Evolutionary conservation across 2,329 filamentous ascomycete species (phyloP).

Genomic region (Pseudogymnoascus sp.): DNA sequence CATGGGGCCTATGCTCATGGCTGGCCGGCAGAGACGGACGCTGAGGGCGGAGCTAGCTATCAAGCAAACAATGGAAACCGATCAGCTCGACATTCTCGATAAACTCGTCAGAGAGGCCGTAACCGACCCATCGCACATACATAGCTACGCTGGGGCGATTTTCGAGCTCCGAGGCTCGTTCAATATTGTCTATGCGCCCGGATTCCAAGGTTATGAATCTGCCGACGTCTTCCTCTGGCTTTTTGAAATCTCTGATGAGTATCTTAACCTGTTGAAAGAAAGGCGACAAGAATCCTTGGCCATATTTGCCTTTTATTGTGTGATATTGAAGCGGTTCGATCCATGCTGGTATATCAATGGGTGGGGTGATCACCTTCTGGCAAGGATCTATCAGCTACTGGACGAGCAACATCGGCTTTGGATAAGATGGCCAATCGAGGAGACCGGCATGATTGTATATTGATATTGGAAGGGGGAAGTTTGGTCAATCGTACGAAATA

Average conservation of each 20-base stretch:
- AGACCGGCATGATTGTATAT: conserved; percentile 20
- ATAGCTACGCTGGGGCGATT: conserved; percentile 28
- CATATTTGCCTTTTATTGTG: conserved; percentile 32
- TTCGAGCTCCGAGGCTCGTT: conserved; percentile 31
- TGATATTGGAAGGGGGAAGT: neutral
- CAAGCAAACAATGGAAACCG: conserved; percentile 11
- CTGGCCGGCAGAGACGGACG: conserved; percentile 19
- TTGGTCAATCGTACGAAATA: conserved; percentile 13
- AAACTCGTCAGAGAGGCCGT: conserved; percentile 18
- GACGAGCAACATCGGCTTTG: conserved; percentile 33
- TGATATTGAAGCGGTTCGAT: conserved; percentile 30
- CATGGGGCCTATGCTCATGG: conserved; percentile 26
- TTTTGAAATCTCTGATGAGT: conserved; percentile 31
- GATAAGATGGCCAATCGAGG: conserved; percentile 30
- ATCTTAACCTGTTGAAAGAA: conserved; percentile 30
- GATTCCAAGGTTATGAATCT: conserved; percentile 26
- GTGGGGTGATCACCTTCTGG: conserved; percentile 30
- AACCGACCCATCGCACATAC: conserved; percentile 18
- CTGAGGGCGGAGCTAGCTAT: conserved; percentile 13
- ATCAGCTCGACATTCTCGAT: conserved; percentile 20
- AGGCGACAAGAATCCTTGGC: conserved; percentile 29
- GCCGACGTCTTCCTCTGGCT: conserved; percentile 36
- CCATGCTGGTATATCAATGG: conserved; percentile 33
- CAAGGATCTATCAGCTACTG: conserved; percentile 28
- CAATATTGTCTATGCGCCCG: conserved; percentile 19